phyloP scores from a whole-genome alignment of 1,284 basidiomycete species.

The Ceratobasidium theobromae region DNA sequence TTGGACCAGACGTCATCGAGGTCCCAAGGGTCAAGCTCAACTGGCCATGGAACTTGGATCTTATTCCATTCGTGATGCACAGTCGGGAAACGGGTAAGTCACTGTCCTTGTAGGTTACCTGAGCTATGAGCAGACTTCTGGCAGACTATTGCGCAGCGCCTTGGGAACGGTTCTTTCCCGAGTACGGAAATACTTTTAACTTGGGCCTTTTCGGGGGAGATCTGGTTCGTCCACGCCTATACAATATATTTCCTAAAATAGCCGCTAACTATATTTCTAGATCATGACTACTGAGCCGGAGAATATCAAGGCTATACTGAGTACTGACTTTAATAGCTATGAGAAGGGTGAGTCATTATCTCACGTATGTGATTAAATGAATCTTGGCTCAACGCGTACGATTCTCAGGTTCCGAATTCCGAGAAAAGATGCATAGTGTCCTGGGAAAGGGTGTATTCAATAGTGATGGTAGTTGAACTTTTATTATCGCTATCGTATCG shows the following conservation, averaged over 20 bases:
- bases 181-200: conserved; percentile 13
- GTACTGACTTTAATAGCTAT: conserved; percentile 35
- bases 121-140: neutral
- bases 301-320: conserved; percentile 39
- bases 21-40: conserved; percentile 3
- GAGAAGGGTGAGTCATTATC: conserved; percentile 36
- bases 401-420: neutral
- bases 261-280: conserved; percentile 30
- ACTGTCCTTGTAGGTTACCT: neutral
- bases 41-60: conserved; percentile 13
- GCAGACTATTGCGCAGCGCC: conserved; percentile 2
- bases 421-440: conserved; percentile 22
- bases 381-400: too few species aligned
- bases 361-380: neutral
- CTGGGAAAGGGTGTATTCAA: conserved; percentile 31
- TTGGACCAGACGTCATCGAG: conserved; percentile 9
- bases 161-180: neutral
- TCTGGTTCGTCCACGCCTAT: neutral
- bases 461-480: conserved; percentile 11
- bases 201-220: conserved; percentile 9
- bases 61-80: conserved; percentile 6
- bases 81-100: conserved; percentile 12
- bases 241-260: neutral
- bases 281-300: conserved; percentile 43
- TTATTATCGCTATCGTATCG: neutral